Conservation (phyloP, 371 early-diverging fungal species). For the Nematocida homosporus region DNA sequence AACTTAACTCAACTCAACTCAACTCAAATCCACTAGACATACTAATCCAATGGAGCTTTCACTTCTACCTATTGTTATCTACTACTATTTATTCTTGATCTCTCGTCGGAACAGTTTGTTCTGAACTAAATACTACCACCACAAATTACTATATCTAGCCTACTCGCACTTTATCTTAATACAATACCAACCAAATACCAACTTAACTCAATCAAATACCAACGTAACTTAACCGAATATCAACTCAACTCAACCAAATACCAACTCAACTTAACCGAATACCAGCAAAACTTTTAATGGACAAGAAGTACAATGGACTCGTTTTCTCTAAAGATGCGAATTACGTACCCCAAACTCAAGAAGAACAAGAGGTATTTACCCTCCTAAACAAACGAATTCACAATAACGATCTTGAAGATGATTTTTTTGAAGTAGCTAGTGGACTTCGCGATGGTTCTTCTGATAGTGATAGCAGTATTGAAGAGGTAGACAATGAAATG, state of each 20-base stretch:
- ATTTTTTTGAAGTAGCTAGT: constrained; percentile 34
- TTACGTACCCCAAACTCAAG: constrained; percentile 13
- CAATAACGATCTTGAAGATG: constrained; percentile 45
- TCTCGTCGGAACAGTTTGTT: no score
- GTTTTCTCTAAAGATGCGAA: constrained; percentile 9
- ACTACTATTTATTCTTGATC: no score
- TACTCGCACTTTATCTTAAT: background rate
- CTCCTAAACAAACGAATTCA: constrained; percentile 39
- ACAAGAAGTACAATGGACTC: constrained; percentile 41
- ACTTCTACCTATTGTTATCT: no score
- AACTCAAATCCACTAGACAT: no score
- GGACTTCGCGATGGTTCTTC: constrained; percentile 10
- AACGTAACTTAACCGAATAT: no score
- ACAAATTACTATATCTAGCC: background rate
- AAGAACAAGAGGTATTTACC: constrained; percentile 33
- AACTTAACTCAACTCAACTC: no score
- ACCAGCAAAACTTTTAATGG: constrained; percentile 36
- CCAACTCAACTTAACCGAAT: no score
- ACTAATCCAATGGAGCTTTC: no score
- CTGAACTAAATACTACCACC: no score
- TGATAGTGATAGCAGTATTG: constrained; percentile 21
- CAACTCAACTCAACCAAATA: no score
- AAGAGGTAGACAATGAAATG: constrained; percentile 2
- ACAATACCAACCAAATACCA: no score
- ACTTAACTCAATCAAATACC: no score